These are phyloP conservation scores for Stachybotrys elegans DNA, from an alignment of 2,329 filamentous ascomycete species.

Conservation along the genomic window DNA sequence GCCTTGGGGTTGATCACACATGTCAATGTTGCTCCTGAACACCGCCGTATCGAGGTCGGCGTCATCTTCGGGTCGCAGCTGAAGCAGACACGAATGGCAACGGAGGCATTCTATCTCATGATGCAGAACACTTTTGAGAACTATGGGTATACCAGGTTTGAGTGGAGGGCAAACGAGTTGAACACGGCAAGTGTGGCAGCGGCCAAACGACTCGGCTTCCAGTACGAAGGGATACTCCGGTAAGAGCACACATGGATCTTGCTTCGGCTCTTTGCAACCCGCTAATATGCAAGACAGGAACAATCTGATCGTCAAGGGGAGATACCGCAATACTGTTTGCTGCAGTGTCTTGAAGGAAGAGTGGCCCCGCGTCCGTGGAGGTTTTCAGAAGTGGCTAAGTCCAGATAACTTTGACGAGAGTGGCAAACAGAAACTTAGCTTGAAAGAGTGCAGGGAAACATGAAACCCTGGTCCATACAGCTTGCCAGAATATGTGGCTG, in stretches of 20 bases:
- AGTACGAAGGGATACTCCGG: constrained; percentile 54
- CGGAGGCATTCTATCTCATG: constrained; percentile 54
- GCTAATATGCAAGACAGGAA: constrained; percentile 26
- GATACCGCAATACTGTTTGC: constrained; percentile 55
- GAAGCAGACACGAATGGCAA: constrained; percentile 49
- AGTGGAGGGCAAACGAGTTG: constrained; percentile 59
- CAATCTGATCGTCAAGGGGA: constrained; percentile 55
- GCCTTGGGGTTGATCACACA: constrained; percentile 37
- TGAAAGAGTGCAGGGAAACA: constrained; percentile 30
- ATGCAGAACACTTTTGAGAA: constrained; percentile 46
- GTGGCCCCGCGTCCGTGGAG: constrained; percentile 43
- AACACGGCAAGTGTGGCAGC: constrained; percentile 51
- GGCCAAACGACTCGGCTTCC: constrained; percentile 53
- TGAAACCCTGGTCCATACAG: no score
- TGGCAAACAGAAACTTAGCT: constrained; percentile 43
- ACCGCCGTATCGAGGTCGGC: constrained; percentile 54
- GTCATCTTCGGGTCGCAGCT: constrained; percentile 46
- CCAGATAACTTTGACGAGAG: constrained; percentile 49
- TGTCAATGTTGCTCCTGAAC: constrained; percentile 39
- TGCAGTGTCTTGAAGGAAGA: constrained; percentile 54
- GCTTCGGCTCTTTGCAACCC: rapidly evolving
- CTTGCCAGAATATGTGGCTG: no score
- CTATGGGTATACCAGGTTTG: constrained; percentile 50
- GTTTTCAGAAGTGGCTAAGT: constrained; percentile 50
- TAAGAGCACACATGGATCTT: constrained; percentile 10